Conservation (phyloP, 2,329 filamentous ascomycete genomes). For the Emericellopsis atlantica region DNA sequence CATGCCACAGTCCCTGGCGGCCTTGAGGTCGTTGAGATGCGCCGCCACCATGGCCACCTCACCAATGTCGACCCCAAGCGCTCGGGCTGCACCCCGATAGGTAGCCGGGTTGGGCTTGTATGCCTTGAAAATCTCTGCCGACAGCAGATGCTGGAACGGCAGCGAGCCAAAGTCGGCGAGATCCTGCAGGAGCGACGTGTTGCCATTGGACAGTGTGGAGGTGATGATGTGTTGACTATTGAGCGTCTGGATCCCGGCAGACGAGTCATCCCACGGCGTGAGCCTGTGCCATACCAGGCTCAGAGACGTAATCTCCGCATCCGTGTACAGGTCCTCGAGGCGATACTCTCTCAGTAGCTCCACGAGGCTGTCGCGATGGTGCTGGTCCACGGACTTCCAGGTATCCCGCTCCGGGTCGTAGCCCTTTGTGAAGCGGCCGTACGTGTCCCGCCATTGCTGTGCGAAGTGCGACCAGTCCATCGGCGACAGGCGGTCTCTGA, state of each 20-base stretch:
- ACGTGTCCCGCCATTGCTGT: constrained; percentile 56
- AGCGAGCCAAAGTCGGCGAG: constrained; percentile 45
- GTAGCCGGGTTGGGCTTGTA: constrained; percentile 63
- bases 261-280: constrained; percentile 54
- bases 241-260: constrained; percentile 40
- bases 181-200: constrained; percentile 52
- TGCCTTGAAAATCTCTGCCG: constrained; percentile 55
- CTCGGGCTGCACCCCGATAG: constrained; percentile 54
- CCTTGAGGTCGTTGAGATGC: constrained; percentile 57
- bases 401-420: constrained; percentile 32
- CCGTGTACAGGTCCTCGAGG: constrained; percentile 46
- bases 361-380: constrained; percentile 52
- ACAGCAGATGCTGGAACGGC: constrained; percentile 49
- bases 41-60: constrained; percentile 70
- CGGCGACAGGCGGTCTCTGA: constrained; percentile 32
- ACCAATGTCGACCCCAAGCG: constrained; percentile 39
- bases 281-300: constrained; percentile 62
- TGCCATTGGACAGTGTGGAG: constrained; percentile 65
- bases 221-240: constrained; percentile 30
- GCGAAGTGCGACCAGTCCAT: constrained; percentile 57
- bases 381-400: constrained; percentile 62
- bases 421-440: constrained; percentile 43
- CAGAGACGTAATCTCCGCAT: constrained; percentile 50
- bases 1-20: constrained; percentile 51
- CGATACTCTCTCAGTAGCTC: constrained; percentile 42